phyloP scores from a whole-genome alignment of 768 basidiomycete species.

The Xerocomellus amylosporus region DNA sequence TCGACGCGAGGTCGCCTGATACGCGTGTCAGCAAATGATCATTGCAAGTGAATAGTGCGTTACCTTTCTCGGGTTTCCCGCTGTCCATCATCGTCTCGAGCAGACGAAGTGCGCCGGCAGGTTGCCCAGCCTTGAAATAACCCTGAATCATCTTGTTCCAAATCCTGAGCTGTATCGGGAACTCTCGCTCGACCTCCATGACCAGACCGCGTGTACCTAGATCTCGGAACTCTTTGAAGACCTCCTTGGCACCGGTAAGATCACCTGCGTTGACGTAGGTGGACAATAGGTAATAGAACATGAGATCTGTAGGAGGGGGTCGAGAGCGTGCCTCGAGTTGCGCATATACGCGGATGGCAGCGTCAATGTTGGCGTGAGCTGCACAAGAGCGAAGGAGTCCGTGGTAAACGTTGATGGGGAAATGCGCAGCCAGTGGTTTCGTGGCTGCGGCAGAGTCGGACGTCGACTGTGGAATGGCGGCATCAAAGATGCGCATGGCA shows the following conservation, averaged over 20 bases:
- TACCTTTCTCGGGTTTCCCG: constrained; percentile 19
- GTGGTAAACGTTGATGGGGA: constrained; percentile 44
- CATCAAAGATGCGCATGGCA: constrained; percentile 72
- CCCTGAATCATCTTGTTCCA: constrained; percentile 79
- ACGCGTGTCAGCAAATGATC: not conserved
- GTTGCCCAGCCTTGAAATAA: constrained; percentile 62
- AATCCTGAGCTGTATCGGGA: constrained; percentile 43
- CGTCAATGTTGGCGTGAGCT: constrained; percentile 51
- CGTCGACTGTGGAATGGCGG: constrained; percentile 27
- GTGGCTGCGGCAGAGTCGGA: constrained; percentile 9
- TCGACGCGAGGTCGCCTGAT: constrained; percentile 31
- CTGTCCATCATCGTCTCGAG: constrained; percentile 70
- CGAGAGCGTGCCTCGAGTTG: constrained; percentile 48
- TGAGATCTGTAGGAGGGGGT: constrained; percentile 31
- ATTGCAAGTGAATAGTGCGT: not conserved
- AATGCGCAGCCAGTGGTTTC: constrained; percentile 8
- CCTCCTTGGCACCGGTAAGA: constrained; percentile 48
- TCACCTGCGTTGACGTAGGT: constrained; percentile 54
- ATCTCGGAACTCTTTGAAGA: constrained; percentile 58
- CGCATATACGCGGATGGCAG: constrained; percentile 62
- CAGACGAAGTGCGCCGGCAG: constrained; percentile 61
- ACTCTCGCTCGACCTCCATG: constrained; percentile 16
- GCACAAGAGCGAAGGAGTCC: constrained; percentile 63
- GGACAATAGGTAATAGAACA: constrained; percentile 56
- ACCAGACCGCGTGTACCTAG: constrained; percentile 38